These are phyloP conservation scores for Calonectria multiphialidica DNA, from an alignment of 2,329 filamentous ascomycete species.

Conservation along the genomic window DNA sequence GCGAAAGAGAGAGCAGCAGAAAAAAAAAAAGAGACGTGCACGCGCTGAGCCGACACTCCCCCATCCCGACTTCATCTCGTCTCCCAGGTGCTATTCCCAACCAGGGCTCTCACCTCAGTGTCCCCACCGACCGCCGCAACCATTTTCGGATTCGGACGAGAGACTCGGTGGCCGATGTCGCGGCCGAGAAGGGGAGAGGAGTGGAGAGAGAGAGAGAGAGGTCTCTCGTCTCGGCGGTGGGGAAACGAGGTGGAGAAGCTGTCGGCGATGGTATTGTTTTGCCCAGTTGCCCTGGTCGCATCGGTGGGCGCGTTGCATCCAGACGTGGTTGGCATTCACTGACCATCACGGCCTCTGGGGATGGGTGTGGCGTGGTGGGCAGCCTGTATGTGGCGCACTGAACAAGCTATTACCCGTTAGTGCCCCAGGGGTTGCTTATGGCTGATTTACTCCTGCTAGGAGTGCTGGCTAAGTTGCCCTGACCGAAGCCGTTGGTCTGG, in stretches of 20 bases:
- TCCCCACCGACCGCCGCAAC: not conserved
- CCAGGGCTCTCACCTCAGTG: not conserved
- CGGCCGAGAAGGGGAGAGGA: slow-evolving; percentile 7
- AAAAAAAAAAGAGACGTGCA: not conserved
- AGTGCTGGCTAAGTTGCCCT: no score
- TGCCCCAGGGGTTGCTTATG: no score
- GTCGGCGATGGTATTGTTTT: not conserved
- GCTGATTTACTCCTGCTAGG: no score
- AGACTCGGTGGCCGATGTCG: slow-evolving; percentile 19
- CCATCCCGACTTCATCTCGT: not conserved
- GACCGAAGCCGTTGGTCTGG: no score
- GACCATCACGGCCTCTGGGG: not conserved
- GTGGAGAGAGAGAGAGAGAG: not conserved
- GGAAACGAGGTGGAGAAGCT: slow-evolving; percentile 5
- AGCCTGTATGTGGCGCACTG: no score
- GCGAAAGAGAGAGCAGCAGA: not conserved
- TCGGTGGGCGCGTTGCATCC: not conserved
- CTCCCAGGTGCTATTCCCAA: not conserved
- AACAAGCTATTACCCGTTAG: no score
- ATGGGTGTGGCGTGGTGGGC: not conserved
- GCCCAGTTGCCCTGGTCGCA: not conserved
- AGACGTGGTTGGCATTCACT: not conserved
- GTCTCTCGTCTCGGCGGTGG: not conserved
- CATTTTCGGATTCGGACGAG: slow-evolving; percentile 13
- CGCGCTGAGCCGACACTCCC: not conserved